These are phyloP conservation scores for Sporothrix pallida DNA, from an alignment of 2,329 filamentous ascomycete species.

Conservation along the genomic window DNA sequence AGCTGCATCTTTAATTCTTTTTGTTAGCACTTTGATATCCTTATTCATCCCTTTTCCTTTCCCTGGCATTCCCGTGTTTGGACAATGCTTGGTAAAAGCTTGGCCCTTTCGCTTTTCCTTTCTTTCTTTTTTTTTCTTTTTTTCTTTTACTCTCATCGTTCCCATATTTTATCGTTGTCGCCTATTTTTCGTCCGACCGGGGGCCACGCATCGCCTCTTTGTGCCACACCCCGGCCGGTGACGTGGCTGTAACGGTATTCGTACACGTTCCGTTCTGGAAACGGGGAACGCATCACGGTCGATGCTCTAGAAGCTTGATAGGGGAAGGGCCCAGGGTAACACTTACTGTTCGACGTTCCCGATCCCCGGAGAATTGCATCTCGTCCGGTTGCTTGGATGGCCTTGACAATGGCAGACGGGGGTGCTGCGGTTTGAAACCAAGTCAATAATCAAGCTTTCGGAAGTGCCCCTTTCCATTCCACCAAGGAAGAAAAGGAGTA, in stretches of 20 bases:
- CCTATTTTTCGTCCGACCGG: neutral
- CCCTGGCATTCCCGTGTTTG: slow-evolving; percentile 7
- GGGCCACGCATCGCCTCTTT: neutral
- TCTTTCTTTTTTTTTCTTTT: neutral
- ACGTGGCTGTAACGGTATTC: slow-evolving; percentile 24
- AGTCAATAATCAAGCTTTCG: slow-evolving; percentile 24
- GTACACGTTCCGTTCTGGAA: slow-evolving; percentile 16
- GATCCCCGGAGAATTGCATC: slow-evolving; percentile 94
- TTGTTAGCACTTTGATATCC: neutral
- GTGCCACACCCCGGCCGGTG: neutral
- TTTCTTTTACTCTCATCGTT: neutral
- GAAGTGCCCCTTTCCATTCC: neutral
- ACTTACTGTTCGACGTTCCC: slow-evolving; percentile 81
- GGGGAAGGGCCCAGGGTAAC: neutral
- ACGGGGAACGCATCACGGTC: neutral
- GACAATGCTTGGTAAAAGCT: slow-evolving; percentile 5
- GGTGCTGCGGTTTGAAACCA: slow-evolving; percentile 59
- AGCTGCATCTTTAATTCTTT: slow-evolving; percentile 67
- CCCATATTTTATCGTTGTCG: no score
- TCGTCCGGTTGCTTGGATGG: slow-evolving; percentile 86
- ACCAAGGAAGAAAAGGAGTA: neutral
- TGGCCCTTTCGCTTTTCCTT: neutral
- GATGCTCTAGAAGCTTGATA: neutral
- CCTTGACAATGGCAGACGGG: slow-evolving; percentile 85
- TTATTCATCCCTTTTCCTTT: neutral